Evolutionary conservation across 2,329 filamentous ascomycete species (phyloP), one percentile per base, ranked within the genome.

Genomic region (Hymenoscyphus fructigenus): DNA sequence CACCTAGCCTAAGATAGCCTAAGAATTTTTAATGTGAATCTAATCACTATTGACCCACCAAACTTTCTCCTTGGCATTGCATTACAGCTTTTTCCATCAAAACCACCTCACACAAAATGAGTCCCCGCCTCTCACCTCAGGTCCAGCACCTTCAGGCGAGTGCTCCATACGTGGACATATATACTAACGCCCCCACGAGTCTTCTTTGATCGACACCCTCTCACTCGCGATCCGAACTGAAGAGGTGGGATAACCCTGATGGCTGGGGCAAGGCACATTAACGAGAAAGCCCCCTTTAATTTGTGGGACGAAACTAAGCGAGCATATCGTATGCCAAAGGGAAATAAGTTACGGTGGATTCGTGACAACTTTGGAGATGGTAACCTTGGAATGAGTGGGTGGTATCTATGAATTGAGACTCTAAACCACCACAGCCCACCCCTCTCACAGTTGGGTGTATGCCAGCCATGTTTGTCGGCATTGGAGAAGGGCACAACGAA

Each of bases 361-460:
- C 61, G 78, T 74, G 62, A 81, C 75, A 68, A 83, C 77, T 62
- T 81, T 78, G 61, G 79, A 78, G 60, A 83, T 78, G 65, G 63
- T 26, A n/a, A 58, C n/a, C 12, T 67, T 59, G 64, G 53, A 60
- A 34, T 34, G 55, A 65, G 62, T 17, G 67, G 66, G 28, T 67
- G 64, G 64, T 67, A 61, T 23, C 10, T 68, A 53, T 65, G 56
- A n/a, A 68, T 69, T 36, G 62, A 68, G 29, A 68, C 68, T 59
- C 61, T 29, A 68, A 36, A 44, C 67, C 67, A 56, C 67, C 67
- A 60, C 50, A 64, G 41, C 67, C 64, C 1, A 59, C 67, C 61
- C 67, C 67, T 57, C 67, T 68, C 44, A 69, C 67, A 2, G 17
- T 69, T 62, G 64, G 64, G 36, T 63, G 66, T 41, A 69, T 66